Base-by-base conservation (phyloP, 495 filamentous ascomycete genomes). In the Beverwykella pulmonaria region DNA sequence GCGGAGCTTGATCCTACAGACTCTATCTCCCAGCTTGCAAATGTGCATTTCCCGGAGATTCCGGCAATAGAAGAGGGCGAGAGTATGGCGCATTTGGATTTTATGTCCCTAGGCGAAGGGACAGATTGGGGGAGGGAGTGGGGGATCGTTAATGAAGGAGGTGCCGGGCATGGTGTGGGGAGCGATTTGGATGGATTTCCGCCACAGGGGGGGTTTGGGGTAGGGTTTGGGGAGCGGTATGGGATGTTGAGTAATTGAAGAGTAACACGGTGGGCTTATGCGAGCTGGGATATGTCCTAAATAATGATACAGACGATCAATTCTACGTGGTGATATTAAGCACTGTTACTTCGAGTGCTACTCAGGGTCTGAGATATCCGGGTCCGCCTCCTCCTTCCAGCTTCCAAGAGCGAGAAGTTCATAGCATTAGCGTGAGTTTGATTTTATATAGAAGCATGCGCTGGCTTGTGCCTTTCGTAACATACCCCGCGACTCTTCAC, bases 131-230 rank as follows among this genome's bases (percentile, higher is more conserved):
- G 48, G 23, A 4, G 48, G 22, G 20, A 23, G 48, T 50, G 50
- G 61, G 50, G 49, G 54, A 66, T 30, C 47, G 50, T 26, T 67
- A 73, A 22, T 70, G 70, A 62, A 19, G 53, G 55, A 0, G 58
- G 53, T 5, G 65, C 30, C 10, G 58, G 57, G 0, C 48, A 9
- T 19, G 63, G 67, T 9, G 61, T 65, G 0, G 62, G 56, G 15
- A 66, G 47, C 15, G 73, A 75, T 69, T 53, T 75, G 22, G 73
- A 75, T 71, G 73, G 73, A 53, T 71, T 75, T 59, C 70, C 71
- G 22, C 65, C 69, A 27, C 53, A 65, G 22, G 53, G 61, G 1
- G 60, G 44, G 8, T 63, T 59, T 61, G 57, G 48, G 25, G 9
- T 58, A 52, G 60, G 53, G 1, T 60, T 58, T 58, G 32, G 54